Conservation (phyloP, 805 yeast genomes). For the Sporopachydermia lactativora region DNA sequence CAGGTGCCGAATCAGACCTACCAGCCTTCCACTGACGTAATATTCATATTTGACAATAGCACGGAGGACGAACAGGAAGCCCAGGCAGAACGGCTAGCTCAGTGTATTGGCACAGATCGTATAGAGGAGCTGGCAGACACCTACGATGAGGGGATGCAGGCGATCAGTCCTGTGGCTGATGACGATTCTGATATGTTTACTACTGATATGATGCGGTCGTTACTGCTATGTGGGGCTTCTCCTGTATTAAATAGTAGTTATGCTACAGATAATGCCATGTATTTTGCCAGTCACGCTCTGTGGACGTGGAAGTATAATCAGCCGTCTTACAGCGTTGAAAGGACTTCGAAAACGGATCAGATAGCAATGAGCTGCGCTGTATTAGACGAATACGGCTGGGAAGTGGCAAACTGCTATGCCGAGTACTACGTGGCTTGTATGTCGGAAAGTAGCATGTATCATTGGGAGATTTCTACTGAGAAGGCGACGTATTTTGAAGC, state of each 20-base stretch:
- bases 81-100: no score
- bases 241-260: slow-evolving; percentile 38
- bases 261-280: slow-evolving; percentile 6
- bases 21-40: background rate
- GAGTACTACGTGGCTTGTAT: slow-evolving; percentile 43
- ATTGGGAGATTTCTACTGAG: slow-evolving; percentile 28
- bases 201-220: slow-evolving; percentile 21
- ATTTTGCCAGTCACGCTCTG: slow-evolving; percentile 19
- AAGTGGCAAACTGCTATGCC: slow-evolving; percentile 51
- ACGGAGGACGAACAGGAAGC: background rate
- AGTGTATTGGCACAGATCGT: background rate
- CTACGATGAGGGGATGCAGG: slow-evolving; percentile 10
- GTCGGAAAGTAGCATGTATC: slow-evolving; percentile 21
- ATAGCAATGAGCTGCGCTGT: slow-evolving; percentile 34
- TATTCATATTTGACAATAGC: no score
- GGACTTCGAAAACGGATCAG: slow-evolving; percentile 10
- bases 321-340: slow-evolving; percentile 25
- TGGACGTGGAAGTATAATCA: slow-evolving; percentile 71
- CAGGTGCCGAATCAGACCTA: background rate
- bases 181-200: slow-evolving; percentile 24
- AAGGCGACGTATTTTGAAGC: slow-evolving; percentile 32
- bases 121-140: background rate
- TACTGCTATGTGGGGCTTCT: slow-evolving; percentile 44
- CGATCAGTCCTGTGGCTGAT: slow-evolving; percentile 22
- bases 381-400: slow-evolving; percentile 37